A percentile compares a stretch with the other conserved stretches of the same genome.
Conservation (phyloP, 1,284 basidiomycete genomes). For the Afroboletus lepidellus region DNA sequence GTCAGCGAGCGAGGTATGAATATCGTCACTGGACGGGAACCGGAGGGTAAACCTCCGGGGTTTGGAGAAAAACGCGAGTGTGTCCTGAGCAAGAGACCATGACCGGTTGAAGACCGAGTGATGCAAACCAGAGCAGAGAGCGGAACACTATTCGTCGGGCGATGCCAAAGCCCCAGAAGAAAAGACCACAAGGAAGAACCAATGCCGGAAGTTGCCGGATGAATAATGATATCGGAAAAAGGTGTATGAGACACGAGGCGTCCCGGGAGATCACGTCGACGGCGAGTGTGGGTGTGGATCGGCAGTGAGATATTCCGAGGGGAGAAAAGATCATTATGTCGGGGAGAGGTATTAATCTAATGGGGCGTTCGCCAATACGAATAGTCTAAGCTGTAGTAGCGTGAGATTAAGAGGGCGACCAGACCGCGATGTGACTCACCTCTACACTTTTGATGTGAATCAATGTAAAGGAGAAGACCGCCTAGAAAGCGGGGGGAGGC, state of each 20-base stretch:
- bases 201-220: slow-evolving; percentile 40
- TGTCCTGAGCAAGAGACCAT: slow-evolving; percentile 45
- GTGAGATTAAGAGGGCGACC: background rate
- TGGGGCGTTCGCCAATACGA: slow-evolving; percentile 30
- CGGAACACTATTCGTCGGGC: slow-evolving; percentile 35
- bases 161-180: slow-evolving; percentile 35
- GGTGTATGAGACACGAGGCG: slow-evolving; percentile 27
- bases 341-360: slow-evolving; percentile 37
- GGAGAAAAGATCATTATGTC: slow-evolving; percentile 22
- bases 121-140: slow-evolving; percentile 32
- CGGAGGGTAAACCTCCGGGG: slow-evolving; percentile 29
- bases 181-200: slow-evolving; percentile 25
- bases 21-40: slow-evolving; percentile 40
- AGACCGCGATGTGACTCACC: slow-evolving; percentile 28
- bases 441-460: slow-evolving; percentile 40
- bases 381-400: slow-evolving; percentile 26
- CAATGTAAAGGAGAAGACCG: slow-evolving; percentile 20
- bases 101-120: slow-evolving; percentile 32
- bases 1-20: slow-evolving; percentile 47
- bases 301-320: slow-evolving; percentile 15
- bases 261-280: slow-evolving; percentile 19
- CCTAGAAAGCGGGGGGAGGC: slow-evolving; percentile 62
- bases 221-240: slow-evolving; percentile 45
- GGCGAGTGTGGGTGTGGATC: slow-evolving; percentile 1
- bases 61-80: slow-evolving; percentile 27